Evolutionary conservation across 1,284 basidiomycete species (phyloP).

Genomic region (Puccinia novopanici): DNA sequence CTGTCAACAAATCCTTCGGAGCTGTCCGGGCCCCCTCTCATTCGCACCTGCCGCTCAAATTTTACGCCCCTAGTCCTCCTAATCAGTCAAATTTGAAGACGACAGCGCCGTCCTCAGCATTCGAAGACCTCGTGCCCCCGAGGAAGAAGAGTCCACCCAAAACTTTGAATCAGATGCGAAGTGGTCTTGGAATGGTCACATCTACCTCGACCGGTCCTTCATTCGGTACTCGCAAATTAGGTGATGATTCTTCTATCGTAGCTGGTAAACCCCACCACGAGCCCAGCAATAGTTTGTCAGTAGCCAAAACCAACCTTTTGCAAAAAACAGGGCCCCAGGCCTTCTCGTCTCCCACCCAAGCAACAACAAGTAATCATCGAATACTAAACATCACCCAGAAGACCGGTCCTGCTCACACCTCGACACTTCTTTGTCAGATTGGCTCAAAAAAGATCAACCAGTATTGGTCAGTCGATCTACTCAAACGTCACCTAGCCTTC

Average conservation of each 20-base stretch:
- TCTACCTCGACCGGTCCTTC: conserved; percentile 1
- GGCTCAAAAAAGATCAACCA: conserved; percentile 40
- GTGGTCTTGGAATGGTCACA: neutral
- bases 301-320: neutral
- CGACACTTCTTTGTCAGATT: conserved; percentile 34
- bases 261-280: neutral
- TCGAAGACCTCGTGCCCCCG: conserved; percentile 39
- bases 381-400: conserved; percentile 23
- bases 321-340: conserved; percentile 43
- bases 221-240: neutral
- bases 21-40: neutral
- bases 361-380: neutral
- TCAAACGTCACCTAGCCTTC: conserved; percentile 48
- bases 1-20: neutral
- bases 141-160: conserved; percentile 16
- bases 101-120: conserved; percentile 1
- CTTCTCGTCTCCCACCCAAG: neutral
- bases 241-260: neutral
- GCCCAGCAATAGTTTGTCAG: neutral
- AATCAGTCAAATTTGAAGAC: neutral
- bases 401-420: conserved; percentile 4
- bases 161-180: conserved; percentile 33
- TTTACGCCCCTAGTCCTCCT: neutral
- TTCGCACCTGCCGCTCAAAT: neutral
- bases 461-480: conserved; percentile 48